Base-by-base conservation (phyloP, 345 rosid genomes). In the Adansonia digitata region DNA sequence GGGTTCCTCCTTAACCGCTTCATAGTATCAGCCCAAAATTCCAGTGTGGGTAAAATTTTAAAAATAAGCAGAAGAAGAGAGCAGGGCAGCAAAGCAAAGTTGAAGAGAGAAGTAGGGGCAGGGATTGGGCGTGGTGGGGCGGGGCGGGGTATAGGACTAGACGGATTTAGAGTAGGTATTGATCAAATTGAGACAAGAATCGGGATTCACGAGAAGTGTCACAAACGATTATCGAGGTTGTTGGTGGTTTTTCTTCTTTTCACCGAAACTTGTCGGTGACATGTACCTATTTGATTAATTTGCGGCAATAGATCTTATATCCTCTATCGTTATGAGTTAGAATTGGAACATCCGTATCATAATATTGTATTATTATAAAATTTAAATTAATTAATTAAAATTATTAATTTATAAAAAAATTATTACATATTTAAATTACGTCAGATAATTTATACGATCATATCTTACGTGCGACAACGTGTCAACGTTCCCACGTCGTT, bases 1-100 rank as follows among this genome's bases (percentile, higher is more conserved):
- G 59, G 74, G 64, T 68, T 74, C 43, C 74, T 78, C 59, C 74
- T 82, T 49, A 78, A 39, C 74, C 89, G 80, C 84, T 73, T 86
- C 89, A 84, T 86, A 40, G 9, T 34, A 71, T 37, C 1, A 52
- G 37, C 53, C 71, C 52, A 43, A 43, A 29, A 27, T 60, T 60
- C 39, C 31, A 39, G 29, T 60, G 40, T 60, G 20, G 14, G n/a
- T n/a, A n/a, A 29, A 27, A 27, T 0, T 26, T 56, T 22, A 40
- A 13, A 20, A 42, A 15, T 11, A 5, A 65, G 17, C 34, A 14
- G 14, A 4, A 67, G 57, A 52, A 52, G 48, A 52, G 57, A 14
- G 55, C 35, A 15, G 37, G 26, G 71, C 34, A 43, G 71, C 34
- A 26, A 0, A 24, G 4, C 37, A 39, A 26, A 24, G 71, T 67